A percentile compares a stretch with the other conserved stretches of the same genome.
Evolutionary conservation across 768 basidiomycete species (phyloP).

Genomic region (Kwoniella dendrophila): DNA sequence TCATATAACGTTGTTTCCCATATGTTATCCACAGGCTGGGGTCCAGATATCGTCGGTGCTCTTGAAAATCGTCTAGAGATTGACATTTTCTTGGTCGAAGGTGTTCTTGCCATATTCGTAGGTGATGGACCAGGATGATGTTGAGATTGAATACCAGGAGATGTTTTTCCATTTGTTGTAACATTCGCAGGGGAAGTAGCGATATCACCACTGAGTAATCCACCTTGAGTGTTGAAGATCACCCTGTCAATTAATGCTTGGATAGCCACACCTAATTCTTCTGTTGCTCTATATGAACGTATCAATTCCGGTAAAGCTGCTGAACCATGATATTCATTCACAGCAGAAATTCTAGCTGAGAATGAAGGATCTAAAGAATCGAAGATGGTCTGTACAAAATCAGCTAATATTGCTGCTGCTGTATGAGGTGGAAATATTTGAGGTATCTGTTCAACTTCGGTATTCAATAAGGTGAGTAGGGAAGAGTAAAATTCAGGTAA

Average conservation of each 20-base stretch:
- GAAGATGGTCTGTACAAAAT: conserved; percentile 79
- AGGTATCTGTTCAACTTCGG: conserved; percentile 73
- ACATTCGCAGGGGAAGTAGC: conserved; percentile 19
- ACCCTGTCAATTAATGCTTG: conserved; percentile 76
- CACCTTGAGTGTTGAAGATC: conserved; percentile 56
- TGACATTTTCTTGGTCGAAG: conserved; percentile 16
- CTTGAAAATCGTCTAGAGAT: conserved; percentile 45
- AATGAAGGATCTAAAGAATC: conserved; percentile 79
- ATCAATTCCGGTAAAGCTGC: conserved; percentile 72
- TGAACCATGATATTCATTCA: conserved; percentile 69
- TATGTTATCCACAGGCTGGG: conserved; percentile 5
- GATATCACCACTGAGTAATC: conserved; percentile 30
- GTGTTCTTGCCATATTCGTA: conserved; percentile 3
- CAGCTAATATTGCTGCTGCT: conserved; percentile 67
- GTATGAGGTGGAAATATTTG: conserved; percentile 85
- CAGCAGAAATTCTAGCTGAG: conserved; percentile 71
- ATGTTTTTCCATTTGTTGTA: conserved; percentile 4
- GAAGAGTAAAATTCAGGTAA: conserved; percentile 73
- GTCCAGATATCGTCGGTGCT: conserved; percentile 23
- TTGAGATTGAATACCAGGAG: conserved; percentile 3
- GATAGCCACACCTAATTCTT: conserved; percentile 74
- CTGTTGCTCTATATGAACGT: conserved; percentile 69
- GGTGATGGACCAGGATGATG: conserved; percentile 5
- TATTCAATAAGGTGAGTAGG: conserved; percentile 67
- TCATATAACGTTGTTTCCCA: conserved; percentile 95